Conservation (phyloP, 495 filamentous ascomycete genomes). For the Immersiella caudata region DNA sequence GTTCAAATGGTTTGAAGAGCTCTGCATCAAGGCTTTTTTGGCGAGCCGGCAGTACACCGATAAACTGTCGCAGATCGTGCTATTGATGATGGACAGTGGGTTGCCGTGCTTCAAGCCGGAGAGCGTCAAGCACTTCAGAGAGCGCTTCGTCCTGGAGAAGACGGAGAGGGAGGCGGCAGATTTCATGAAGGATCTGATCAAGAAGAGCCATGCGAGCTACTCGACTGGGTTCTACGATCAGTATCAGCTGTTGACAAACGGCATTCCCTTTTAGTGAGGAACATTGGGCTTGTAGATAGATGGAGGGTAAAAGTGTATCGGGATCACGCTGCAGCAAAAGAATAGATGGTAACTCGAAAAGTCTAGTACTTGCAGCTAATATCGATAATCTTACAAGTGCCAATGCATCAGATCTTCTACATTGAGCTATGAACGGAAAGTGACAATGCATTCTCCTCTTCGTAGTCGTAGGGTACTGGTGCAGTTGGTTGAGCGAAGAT, state of each 20-base stretch:
- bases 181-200: slow-evolving; percentile 84
- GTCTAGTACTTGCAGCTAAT: too few species aligned
- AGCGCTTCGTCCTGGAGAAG: slow-evolving; percentile 92
- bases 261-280: slow-evolving; percentile 74
- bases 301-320: not conserved
- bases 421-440: too few species aligned
- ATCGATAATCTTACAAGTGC: too few species aligned
- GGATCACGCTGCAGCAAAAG: not conserved
- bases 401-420: too few species aligned
- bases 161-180: slow-evolving; percentile 93
- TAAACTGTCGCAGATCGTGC: slow-evolving; percentile 84
- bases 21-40: slow-evolving; percentile 93
- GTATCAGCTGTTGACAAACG: slow-evolving; percentile 96
- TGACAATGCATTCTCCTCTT: too few species aligned
- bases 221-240: slow-evolving; percentile 94
- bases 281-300: not conserved
- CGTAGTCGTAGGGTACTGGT: too few species aligned
- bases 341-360: too few species aligned
- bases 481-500: too few species aligned
- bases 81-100: slow-evolving; percentile 94
- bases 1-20: slow-evolving; percentile 94
- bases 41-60: slow-evolving; percentile 84
- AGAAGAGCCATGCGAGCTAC: slow-evolving; percentile 84
- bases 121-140: slow-evolving; percentile 87
- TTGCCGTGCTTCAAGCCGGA: slow-evolving; percentile 98